Percentiles rank a stretch among this genome's conserved stretches.
phyloP scores from a whole-genome alignment of 2,329 filamentous ascomycete genomes.

The Fusarium sp. region DNA sequence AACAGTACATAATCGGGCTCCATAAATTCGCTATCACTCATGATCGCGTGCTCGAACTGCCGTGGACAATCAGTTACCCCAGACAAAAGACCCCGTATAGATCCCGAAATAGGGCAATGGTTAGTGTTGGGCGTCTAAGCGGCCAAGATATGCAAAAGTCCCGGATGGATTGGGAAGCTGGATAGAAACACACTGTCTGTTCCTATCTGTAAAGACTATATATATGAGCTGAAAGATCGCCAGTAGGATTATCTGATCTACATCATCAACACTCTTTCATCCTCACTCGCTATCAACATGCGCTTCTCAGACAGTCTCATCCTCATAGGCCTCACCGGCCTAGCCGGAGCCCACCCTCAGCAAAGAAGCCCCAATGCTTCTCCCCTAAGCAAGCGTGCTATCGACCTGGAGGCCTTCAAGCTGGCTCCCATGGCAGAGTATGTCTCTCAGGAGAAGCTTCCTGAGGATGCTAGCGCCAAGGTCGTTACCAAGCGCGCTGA shows the following conservation, averaged over 20 bases:
- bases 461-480: constrained; percentile 40
- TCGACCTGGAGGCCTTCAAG: constrained; percentile 51
- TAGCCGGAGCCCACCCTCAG: constrained; percentile 51
- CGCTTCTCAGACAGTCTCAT: constrained; percentile 47
- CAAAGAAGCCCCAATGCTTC: constrained; percentile 42
- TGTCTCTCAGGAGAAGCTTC: constrained; percentile 34
- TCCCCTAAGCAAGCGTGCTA: constrained; percentile 45
- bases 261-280: neutral
- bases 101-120: constrained; percentile 8
- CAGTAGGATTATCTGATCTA: neutral
- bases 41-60: neutral
- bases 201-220: neutral
- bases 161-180: constrained; percentile 22
- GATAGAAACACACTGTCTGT: neutral
- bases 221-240: constrained; percentile 1
- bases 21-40: neutral
- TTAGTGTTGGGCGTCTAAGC: neutral
- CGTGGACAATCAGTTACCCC: neutral
- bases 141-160: constrained; percentile 30
- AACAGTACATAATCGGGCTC: neutral
- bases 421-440: constrained; percentile 51
- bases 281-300: constrained; percentile 37
- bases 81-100: constrained; percentile 23
- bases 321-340: constrained; percentile 51
- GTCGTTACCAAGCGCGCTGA: constrained; percentile 45